Conservation (phyloP, 2,329 filamentous ascomycete species). For the Ascochyta viciae-villosae region DNA sequence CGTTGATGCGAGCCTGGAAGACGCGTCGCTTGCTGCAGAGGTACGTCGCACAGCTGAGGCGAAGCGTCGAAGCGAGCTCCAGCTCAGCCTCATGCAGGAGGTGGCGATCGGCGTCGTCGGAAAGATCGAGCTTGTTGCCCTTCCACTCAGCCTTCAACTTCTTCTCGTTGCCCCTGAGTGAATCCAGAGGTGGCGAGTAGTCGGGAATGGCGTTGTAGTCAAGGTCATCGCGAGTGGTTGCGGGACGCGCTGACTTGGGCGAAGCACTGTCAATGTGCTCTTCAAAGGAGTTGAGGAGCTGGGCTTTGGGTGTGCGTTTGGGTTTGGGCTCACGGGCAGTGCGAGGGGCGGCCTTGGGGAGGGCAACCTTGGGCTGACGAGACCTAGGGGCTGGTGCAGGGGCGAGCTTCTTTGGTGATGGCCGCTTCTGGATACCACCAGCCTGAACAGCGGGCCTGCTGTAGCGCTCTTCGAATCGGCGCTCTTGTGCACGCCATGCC, state of each 20-base stretch:
- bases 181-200: conserved; percentile 72
- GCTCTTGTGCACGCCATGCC: conserved; percentile 53
- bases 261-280: conserved; percentile 37
- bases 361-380: conserved; percentile 43
- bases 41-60: conserved; percentile 86
- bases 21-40: conserved; percentile 92
- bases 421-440: conserved; percentile 50
- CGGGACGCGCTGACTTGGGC: conserved; percentile 46
- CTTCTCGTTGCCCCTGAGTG: conserved; percentile 69
- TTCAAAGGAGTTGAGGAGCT: conserved; percentile 48
- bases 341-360: conserved; percentile 42
- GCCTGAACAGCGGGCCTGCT: conserved; percentile 44
- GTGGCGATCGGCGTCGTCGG: conserved; percentile 65
- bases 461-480: conserved; percentile 58
- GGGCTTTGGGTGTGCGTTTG: conserved; percentile 46
- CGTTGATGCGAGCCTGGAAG: conserved; percentile 77
- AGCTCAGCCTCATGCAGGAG: conserved; percentile 82
- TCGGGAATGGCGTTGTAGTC: conserved; percentile 77
- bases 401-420: conserved; percentile 46
- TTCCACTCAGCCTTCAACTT: conserved; percentile 88
- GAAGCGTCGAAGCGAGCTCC: conserved; percentile 75
- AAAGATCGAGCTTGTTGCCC: conserved; percentile 78
- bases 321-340: conserved; percentile 43
- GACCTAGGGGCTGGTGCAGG: conserved; percentile 45
- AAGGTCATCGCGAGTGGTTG: conserved; percentile 79